Percentiles rank a stretch among this genome's conserved stretches.
Evolutionary conservation across 2,329 filamentous ascomycete species (phyloP).

Genomic region (Alternaria novae-zelandiae): DNA sequence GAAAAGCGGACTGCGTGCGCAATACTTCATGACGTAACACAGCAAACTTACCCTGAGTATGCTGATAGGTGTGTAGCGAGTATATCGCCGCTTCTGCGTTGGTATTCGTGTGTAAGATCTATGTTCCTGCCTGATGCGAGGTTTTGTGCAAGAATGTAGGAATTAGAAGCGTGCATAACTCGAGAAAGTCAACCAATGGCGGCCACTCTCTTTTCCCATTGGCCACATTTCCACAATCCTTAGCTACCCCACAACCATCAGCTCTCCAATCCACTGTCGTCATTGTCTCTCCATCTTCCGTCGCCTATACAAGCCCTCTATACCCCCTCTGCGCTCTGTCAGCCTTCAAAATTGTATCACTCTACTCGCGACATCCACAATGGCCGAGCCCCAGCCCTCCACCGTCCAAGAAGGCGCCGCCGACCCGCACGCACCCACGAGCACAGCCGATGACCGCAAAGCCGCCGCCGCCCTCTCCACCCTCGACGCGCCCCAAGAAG

Average conservation of each 20-base stretch:
- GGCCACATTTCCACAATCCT: constrained; percentile 4
- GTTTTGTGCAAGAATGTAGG: background rate
- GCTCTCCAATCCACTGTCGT: background rate
- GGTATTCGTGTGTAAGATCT: background rate
- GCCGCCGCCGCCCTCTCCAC: constrained; percentile 75
- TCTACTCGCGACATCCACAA: constrained; percentile 37
- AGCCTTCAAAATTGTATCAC: background rate
- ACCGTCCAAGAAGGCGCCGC: constrained; percentile 66
- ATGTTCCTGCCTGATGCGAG: background rate
- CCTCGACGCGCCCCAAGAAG: constrained; percentile 65
- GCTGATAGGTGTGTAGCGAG: background rate
- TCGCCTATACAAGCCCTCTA: background rate
- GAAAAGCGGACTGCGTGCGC: constrained; percentile 2
- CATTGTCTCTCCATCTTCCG: background rate
- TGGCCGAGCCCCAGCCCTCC: constrained; percentile 68
- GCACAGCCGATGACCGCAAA: constrained; percentile 77
- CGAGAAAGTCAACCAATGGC: constrained; percentile 13
- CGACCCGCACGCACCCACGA: constrained; percentile 50
- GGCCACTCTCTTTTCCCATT: constrained; percentile 22
- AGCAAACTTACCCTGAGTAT: background rate
- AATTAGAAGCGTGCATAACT: background rate
- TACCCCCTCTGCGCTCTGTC: background rate
- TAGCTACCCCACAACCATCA: constrained; percentile 15
- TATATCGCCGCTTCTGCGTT: background rate
- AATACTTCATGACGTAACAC: background rate